These are phyloP conservation scores for Pythium apleroticum DNA, from an alignment of 352 stramenopile genomes.

Conservation along the genomic window DNA sequence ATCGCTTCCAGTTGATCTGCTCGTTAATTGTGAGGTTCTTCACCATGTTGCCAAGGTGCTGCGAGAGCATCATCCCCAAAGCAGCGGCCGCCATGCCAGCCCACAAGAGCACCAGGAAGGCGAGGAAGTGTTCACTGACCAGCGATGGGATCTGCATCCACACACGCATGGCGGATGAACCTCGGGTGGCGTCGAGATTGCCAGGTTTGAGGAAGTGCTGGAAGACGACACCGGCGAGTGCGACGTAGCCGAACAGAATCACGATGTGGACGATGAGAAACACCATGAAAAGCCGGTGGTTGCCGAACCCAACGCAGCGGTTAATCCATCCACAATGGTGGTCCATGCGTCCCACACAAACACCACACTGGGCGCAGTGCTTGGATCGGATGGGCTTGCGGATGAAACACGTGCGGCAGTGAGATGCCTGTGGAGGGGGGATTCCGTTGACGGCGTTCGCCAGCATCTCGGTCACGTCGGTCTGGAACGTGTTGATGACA, in stretches of 20 bases:
- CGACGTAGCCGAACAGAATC: slow-evolving; percentile 46
- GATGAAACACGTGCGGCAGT: slow-evolving; percentile 74
- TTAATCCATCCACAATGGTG: slow-evolving; percentile 90
- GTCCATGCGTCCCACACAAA: slow-evolving; percentile 83
- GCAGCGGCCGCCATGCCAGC: slow-evolving; percentile 43
- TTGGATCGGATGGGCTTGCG: slow-evolving; percentile 77
- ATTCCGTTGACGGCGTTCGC: slow-evolving; percentile 42
- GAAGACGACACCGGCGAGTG: slow-evolving; percentile 37
- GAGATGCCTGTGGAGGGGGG: slow-evolving; percentile 39
- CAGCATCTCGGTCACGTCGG: slow-evolving; percentile 57
- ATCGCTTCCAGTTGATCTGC: slow-evolving; percentile 80
- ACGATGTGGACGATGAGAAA: slow-evolving; percentile 76
- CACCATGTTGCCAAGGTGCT: slow-evolving; percentile 64
- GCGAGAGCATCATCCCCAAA: slow-evolving; percentile 57
- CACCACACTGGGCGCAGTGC: slow-evolving; percentile 72
- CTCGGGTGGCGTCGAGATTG: slow-evolving; percentile 19
- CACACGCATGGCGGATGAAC: slow-evolving; percentile 42
- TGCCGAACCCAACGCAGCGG: slow-evolving; percentile 72
- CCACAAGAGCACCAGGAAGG: slow-evolving; percentile 66
- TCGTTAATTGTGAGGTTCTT: slow-evolving; percentile 84
- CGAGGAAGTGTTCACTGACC: slow-evolving; percentile 50
- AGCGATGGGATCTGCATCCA: slow-evolving; percentile 62
- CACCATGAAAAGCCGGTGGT: slow-evolving; percentile 76
- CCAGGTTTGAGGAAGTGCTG: slow-evolving; percentile 34
- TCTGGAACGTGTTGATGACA: slow-evolving; percentile 46